Percentiles rank a stretch among this genome's conserved stretches.
These are phyloP conservation scores for Podila clonocystis DNA, from an alignment of 192 early-diverging fungal genomes.

Conservation along the genomic window DNA sequence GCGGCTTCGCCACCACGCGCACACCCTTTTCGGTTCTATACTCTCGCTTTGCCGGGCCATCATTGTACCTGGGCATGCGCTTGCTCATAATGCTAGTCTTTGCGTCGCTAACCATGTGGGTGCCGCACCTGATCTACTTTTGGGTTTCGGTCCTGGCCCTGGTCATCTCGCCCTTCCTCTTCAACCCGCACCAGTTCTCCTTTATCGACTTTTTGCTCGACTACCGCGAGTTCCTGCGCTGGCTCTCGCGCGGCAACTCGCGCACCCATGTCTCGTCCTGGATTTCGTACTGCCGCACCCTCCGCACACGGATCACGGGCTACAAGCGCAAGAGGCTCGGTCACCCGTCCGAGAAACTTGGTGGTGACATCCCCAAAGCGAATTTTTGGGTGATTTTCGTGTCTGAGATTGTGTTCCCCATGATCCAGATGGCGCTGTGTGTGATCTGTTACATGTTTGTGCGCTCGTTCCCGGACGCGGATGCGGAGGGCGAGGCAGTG, in stretches of 20 bases:
- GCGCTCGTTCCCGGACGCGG: slow-evolving; percentile 62
- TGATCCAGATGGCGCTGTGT: slow-evolving; percentile 70
- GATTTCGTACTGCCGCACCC: slow-evolving; percentile 77
- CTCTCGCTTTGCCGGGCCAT: slow-evolving; percentile 77
- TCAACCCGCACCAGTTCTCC: slow-evolving; percentile 92
- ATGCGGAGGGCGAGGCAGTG: slow-evolving; percentile 10
- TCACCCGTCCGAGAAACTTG: slow-evolving; percentile 68
- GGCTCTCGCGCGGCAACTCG: slow-evolving; percentile 86
- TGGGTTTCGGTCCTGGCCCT: slow-evolving; percentile 85
- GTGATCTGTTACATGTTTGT: slow-evolving; percentile 74
- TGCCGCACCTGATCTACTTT: slow-evolving; percentile 80
- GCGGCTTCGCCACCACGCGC: slow-evolving; percentile 86
- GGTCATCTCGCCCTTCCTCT: slow-evolving; percentile 84
- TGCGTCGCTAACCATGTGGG: slow-evolving; percentile 77
- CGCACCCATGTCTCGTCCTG: slow-evolving; percentile 80
- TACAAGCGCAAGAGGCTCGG: slow-evolving; percentile 81
- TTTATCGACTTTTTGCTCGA: slow-evolving; percentile 82
- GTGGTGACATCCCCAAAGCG: slow-evolving; percentile 72
- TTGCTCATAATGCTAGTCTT: slow-evolving; percentile 78
- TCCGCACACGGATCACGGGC: slow-evolving; percentile 79
- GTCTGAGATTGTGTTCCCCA: slow-evolving; percentile 76
- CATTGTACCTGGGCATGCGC: slow-evolving; percentile 79
- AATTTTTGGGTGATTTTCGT: slow-evolving; percentile 73
- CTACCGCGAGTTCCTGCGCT: slow-evolving; percentile 83
- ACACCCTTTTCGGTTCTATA: slow-evolving; percentile 79